Evolutionary conservation across 768 basidiomycete species (phyloP), one percentile per base, ranked within the genome.

Genomic region (Austroboletus eburneus): DNA sequence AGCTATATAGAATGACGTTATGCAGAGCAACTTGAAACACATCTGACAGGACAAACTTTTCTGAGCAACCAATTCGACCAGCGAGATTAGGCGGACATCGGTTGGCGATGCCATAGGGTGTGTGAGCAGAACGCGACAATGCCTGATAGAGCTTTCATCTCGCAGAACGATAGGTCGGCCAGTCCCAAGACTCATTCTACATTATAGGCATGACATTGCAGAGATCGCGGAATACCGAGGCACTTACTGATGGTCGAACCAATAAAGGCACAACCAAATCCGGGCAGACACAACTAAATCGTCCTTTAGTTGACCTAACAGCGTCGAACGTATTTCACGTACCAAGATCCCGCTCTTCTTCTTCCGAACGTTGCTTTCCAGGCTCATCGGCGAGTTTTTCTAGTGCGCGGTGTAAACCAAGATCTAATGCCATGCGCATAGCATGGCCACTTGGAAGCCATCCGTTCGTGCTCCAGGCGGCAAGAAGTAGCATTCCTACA

Each of bases 361-460:
- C 90, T 47, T 88, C 79, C 24, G 82, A 73, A 20, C 83, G 73
- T 49, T 78, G 75, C 62, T 83, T 86, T 41, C 68, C 65, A 36
- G 65, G 74, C 27, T 80, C 79, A 42, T 94, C 89, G 2, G 86
- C 88, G 9, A 97, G 76, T 63, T 91, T 95, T 61, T 95, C 92
- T 36, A 96, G 68, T 9, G 94, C 94, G 36, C 89, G 84, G 63
- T 97, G 91, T 18, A 97, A 75, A 25, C 93, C 91, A 43, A 97
- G 83, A 62, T 96, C 93, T 43, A 95, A 71, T 18, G 91, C 92
- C 91, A 95, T 95, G 43, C 94, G 82, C 82, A 96, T 85, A 6
- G 94, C 94, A 60, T 97, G 94, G 3, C 94, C 94, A 57, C 88
- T 87, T 9, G 93, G 91, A 38, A 97, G 75, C 91, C 91, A 97